Base-by-base conservation (phyloP, 2,329 filamentous ascomycete genomes). In the Penicillium glabrum region DNA sequence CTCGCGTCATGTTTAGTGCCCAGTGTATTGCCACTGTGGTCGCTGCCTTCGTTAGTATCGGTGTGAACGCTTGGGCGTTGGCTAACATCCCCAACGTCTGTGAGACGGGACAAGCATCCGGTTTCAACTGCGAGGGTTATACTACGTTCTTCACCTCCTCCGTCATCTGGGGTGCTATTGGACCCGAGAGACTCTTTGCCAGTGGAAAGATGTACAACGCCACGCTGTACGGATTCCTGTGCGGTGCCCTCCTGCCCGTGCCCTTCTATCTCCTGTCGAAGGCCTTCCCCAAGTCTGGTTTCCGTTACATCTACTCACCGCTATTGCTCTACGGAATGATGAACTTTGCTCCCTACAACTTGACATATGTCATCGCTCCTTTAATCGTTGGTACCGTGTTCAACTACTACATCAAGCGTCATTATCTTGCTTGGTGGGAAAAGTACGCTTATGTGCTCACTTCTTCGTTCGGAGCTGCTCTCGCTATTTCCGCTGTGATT, bases 141-240 rank as follows among this genome's bases (percentile, higher is more conserved):
- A 82, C 82, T 66, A 82, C 80, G 4, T 83, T 84, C 68, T 85
- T 84, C 69, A 84, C 82, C 0, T 81, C 82, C 1, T 79, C 81
- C 0, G 77, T 84, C 0, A 72, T 84, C 4, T 84, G 82, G 81
- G 82, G 82, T 24, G 82, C 80, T 1, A 78, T 84, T 37, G 81
- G 82, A 0, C 80, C 81, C 16, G 24, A 72, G 57, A 80, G 79
- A 66, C 76, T 83, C 29, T 85, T 81, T 59, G 81, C 82, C 3
- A 69, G 71, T 21, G 68, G 76, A 10, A 79, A 80, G 8, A 75
- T 78, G 54, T 84, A 84, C 68, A 78, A 74, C 3, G 70, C 76
- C 48, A 76, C 80, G 0, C 67, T 83, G 29, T 63, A 80, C 10
- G 81, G 81, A 3, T 84, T 84, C 62, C 80, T 81, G 2, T 64